phyloP scores from a whole-genome alignment of 495 filamentous ascomycete genomes.

The Aspergillus sparsus region DNA sequence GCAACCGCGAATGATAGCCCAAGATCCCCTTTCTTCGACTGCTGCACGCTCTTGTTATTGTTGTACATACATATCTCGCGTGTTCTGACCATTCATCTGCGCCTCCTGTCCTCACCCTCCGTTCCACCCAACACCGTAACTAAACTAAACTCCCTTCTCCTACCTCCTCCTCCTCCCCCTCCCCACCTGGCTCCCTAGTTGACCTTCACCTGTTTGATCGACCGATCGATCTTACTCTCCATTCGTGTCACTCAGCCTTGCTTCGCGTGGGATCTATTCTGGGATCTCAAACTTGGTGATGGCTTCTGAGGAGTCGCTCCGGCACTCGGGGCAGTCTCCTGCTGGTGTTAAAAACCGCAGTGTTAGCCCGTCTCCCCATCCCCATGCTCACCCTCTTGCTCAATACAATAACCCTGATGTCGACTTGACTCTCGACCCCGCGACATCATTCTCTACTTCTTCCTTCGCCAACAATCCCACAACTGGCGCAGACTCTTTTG shows the following conservation, averaged over 20 bases:
- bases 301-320: slow-evolving; percentile 41
- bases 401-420: slow-evolving; percentile 38
- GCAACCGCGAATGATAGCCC: slow-evolving; percentile 18
- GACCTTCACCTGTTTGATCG: slow-evolving; percentile 13
- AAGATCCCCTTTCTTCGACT: neutral
- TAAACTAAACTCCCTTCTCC: slow-evolving; percentile 9
- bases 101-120: slow-evolving; percentile 14
- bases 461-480: slow-evolving; percentile 30
- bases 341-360: slow-evolving; percentile 39
- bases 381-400: slow-evolving; percentile 24
- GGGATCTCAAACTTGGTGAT: slow-evolving; percentile 31
- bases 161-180: slow-evolving; percentile 8
- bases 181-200: slow-evolving; percentile 12
- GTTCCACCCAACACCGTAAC: neutral
- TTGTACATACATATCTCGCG: neutral
- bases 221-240: slow-evolving; percentile 18
- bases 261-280: slow-evolving; percentile 32
- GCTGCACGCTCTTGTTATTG: slow-evolving; percentile 1
- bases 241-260: slow-evolving; percentile 23
- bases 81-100: slow-evolving; percentile 16
- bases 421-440: slow-evolving; percentile 41
- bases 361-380: slow-evolving; percentile 45
- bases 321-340: slow-evolving; percentile 33
- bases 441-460: slow-evolving; percentile 30
- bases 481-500: slow-evolving; percentile 34